A percentile compares a stretch with the other conserved stretches of the same genome.
Conservation (phyloP, 2,329 filamentous ascomycete genomes). For the Cladophialophora immunda region DNA sequence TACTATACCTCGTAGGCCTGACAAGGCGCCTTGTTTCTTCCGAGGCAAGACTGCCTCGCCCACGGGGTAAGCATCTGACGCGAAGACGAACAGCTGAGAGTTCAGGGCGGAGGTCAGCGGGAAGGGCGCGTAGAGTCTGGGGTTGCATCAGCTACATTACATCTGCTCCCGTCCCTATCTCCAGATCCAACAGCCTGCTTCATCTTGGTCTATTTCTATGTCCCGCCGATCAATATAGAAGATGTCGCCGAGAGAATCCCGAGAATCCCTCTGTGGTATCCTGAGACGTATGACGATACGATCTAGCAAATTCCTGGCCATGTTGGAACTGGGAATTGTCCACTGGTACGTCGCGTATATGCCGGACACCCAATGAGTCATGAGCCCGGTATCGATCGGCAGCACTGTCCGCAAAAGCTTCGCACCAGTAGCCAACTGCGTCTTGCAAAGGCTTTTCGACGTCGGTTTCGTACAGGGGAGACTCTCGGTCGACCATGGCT, state of each 20-base stretch:
- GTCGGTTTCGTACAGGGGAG: not conserved
- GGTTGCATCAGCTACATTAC: not conserved
- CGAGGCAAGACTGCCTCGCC: not conserved
- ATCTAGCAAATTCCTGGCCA: not conserved
- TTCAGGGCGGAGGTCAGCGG: not conserved
- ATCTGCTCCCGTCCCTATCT: not conserved
- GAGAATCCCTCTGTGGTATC: slow-evolving; percentile 21
- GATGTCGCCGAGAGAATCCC: slow-evolving; percentile 30
- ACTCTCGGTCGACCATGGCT: not conserved
- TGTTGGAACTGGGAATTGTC: not conserved
- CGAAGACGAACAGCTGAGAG: not conserved
- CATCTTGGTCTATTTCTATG: not conserved
- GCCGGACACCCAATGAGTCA: not conserved
- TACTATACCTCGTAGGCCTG: not conserved
- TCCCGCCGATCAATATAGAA: slow-evolving; percentile 26
- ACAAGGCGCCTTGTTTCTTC: too few species aligned
- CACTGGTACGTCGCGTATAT: not conserved
- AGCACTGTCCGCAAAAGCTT: not conserved
- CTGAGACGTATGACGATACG: slow-evolving; percentile 4
- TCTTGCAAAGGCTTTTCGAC: not conserved
- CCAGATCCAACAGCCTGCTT: not conserved
- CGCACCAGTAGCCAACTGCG: not conserved
- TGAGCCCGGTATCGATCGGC: not conserved
- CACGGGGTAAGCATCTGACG: not conserved
- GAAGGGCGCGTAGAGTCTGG: not conserved